Evolutionary conservation across 192 early-diverging fungal species (phyloP), one percentile per base, ranked within the genome.

Genomic region (Coemansia sp.): DNA sequence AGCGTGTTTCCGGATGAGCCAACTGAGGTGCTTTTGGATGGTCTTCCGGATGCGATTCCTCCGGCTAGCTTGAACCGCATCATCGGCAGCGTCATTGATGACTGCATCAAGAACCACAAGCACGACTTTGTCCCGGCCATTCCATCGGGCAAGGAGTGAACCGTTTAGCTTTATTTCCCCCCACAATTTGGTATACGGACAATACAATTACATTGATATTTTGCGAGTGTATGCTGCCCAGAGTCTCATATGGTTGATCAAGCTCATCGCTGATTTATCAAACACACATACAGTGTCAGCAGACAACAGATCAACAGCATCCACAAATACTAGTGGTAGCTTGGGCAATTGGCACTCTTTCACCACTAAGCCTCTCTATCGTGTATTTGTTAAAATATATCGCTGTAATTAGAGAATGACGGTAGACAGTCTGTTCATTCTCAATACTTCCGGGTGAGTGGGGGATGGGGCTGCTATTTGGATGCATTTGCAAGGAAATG

Each of bases 351-450:
- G 13, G 38, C n/a, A 20, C 15, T 29, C 45, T 59, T 19, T 59
- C 3, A 45, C 19, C 45, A 29, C 3, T 17, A 14, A 28, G 34
- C 25, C n/a, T 42, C 28, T 57, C 0, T 57, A 42, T 57, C 28
- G 10, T 42, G 9, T 29, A 42, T 42, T 20, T 22, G 31, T 17
- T 31, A 31, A 19, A 2, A 17, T 14, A 25, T 25, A 48, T 48
- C 10, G 23, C 13, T 6, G 45, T 25, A 20, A 48, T 23, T 27
- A 8, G 45, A 20, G 13, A 48, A 71, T 67, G 67, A 84, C 84
- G 64, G 77, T 92, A 22, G 86, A 89, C 65, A 84, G 83, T 58
- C 55, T 92, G 42, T 89, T 92, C 68, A 85, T 92, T 53, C 63
- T 90, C n/a, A 87, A 87, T 53, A 55, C 66, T 0, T 71, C 83